Evolutionary conservation across 495 filamentous ascomycete genomes (phyloP).

Genomic region (Pseudomonodictys pantanalensis): DNA sequence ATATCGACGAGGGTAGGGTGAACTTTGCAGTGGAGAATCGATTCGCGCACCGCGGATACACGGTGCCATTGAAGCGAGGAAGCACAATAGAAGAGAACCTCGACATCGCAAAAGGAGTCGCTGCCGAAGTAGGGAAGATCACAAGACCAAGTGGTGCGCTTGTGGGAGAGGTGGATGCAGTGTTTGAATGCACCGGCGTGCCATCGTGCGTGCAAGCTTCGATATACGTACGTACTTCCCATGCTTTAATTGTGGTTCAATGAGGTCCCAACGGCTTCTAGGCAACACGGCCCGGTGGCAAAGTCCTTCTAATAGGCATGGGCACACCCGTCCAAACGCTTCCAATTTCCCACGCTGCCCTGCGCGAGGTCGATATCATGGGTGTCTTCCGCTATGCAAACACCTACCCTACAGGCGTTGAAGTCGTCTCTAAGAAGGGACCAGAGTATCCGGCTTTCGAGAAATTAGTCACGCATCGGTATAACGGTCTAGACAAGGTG

Average conservation of each 20-base stretch:
- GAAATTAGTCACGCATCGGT: slow-evolving; percentile 73
- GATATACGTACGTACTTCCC: slow-evolving; percentile 60
- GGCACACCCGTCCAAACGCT: slow-evolving; percentile 87
- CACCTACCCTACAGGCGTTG: slow-evolving; percentile 79
- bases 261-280: slow-evolving; percentile 4
- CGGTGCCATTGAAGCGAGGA: slow-evolving; percentile 48
- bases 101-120: slow-evolving; percentile 57
- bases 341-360: slow-evolving; percentile 77
- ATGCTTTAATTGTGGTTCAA: not conserved
- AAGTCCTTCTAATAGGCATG: slow-evolving; percentile 88
- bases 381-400: slow-evolving; percentile 92
- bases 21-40: slow-evolving; percentile 67
- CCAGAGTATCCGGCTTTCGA: slow-evolving; percentile 62
- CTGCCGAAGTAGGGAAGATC: slow-evolving; percentile 49
- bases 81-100: slow-evolving; percentile 54
- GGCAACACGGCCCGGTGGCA: slow-evolving; percentile 70
- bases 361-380: slow-evolving; percentile 85
- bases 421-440: slow-evolving; percentile 61
- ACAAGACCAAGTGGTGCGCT: slow-evolving; percentile 47
- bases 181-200: slow-evolving; percentile 91
- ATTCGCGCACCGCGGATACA: slow-evolving; percentile 59
- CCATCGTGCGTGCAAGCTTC: slow-evolving; percentile 81
- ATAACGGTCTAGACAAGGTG: slow-evolving; percentile 62
- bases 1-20: slow-evolving; percentile 71
- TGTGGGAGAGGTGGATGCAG: slow-evolving; percentile 66